A percentile compares a stretch with the other conserved stretches of the same genome.
These are phyloP conservation scores for Solanum piurae DNA, from an alignment of 257 asterid species.

Conservation along the genomic window DNA sequence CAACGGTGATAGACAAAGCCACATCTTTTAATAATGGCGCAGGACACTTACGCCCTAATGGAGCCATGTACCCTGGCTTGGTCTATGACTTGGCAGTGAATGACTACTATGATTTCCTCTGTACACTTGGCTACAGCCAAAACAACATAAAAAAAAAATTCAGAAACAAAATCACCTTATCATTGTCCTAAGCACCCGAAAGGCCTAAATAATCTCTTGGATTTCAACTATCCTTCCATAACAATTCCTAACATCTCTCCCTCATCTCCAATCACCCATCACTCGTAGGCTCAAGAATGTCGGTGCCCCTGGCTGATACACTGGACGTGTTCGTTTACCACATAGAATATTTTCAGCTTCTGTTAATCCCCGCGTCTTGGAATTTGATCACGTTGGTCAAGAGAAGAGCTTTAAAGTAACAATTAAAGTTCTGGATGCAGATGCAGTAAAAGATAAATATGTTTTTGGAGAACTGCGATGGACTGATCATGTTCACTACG, in stretches of 20 bases:
- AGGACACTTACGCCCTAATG: conserved; percentile 54
- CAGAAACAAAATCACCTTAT: background rate
- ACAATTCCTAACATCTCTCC: conserved; percentile 4
- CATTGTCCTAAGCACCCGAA: conserved; percentile 15
- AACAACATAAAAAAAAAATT: background rate
- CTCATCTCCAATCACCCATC: background rate
- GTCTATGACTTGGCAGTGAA: conserved; percentile 36
- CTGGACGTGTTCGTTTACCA: conserved; percentile 20
- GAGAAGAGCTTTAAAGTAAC: conserved; percentile 35
- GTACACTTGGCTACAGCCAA: conserved; percentile 45
- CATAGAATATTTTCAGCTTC: conserved; percentile 5
- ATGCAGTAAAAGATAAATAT: background rate
- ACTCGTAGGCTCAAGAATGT: conserved; percentile 45
- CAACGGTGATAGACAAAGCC: background rate
- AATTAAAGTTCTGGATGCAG: background rate
- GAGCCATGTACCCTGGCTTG: conserved; percentile 53
- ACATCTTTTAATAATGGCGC: conserved; percentile 38
- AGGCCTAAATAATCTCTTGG: conserved; percentile 1
- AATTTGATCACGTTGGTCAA: conserved; percentile 28
- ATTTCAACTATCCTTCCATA: conserved; percentile 52
- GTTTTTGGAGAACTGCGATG: conserved; percentile 41
- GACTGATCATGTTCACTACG: conserved; percentile 37
- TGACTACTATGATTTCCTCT: conserved; percentile 53
- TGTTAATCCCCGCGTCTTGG: conserved; percentile 21
- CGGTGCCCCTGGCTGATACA: conserved; percentile 33